Conservation (phyloP, 257 asterid species). For the Jaltomata sinuosa region DNA sequence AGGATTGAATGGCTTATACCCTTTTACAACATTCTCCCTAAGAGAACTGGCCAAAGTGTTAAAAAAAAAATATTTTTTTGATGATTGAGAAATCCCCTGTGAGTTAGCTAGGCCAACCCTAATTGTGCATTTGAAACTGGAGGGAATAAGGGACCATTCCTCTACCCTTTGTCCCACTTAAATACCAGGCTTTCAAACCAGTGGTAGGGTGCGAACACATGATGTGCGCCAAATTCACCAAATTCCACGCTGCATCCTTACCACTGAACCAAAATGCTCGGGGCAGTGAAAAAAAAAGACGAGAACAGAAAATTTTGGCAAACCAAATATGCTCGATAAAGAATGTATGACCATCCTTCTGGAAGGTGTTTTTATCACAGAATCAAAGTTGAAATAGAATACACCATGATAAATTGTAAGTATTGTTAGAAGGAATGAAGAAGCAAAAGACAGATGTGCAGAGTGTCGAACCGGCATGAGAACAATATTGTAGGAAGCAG, state of each 20-base stretch:
- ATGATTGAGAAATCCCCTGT: background rate
- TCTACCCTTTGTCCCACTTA: background rate
- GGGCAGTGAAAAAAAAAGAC: background rate
- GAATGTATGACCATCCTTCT: background rate
- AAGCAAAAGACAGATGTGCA: background rate
- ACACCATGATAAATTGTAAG: background rate
- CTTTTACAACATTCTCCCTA: background rate
- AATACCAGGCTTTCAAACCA: background rate
- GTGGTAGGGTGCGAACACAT: background rate
- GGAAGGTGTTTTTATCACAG: background rate
- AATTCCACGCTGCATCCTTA: background rate
- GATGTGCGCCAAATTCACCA: background rate
- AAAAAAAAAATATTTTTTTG: background rate
- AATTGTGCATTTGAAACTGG: background rate
- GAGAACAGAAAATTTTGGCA: background rate
- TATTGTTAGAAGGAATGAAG: background rate
- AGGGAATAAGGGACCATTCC: background rate
- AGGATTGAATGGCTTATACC: background rate
- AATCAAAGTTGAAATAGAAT: background rate
- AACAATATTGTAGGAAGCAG: background rate
- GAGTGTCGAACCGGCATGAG: background rate
- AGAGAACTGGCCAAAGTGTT: background rate
- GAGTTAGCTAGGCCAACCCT: background rate
- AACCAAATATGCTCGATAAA: background rate
- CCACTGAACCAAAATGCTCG: background rate